Conservation (phyloP, 805 yeast species). For the Starmerella riodocensis region DNA sequence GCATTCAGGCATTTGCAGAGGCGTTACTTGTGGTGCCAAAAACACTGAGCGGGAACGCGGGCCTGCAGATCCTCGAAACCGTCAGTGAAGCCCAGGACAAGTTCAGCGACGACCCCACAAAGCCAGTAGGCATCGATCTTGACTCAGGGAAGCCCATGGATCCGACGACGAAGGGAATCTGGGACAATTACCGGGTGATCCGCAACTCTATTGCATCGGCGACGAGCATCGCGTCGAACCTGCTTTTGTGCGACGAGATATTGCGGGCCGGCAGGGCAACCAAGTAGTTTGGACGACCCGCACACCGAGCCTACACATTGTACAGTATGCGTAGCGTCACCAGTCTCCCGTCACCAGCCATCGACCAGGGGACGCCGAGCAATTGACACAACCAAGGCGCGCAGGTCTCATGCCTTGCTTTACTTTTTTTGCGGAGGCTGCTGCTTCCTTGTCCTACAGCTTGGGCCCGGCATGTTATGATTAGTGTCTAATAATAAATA, state of each 20-base stretch:
- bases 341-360: too few species aligned
- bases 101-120: constrained; percentile 36
- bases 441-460: too few species aligned
- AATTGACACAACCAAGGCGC: too few species aligned
- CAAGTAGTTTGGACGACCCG: too few species aligned
- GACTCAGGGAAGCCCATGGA: constrained; percentile 91
- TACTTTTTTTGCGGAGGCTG: too few species aligned
- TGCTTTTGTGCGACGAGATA: constrained; percentile 87
- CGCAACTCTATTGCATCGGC: constrained; percentile 89
- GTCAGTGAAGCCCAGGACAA: constrained; percentile 83
- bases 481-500: too few species aligned
- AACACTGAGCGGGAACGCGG: constrained; percentile 82
- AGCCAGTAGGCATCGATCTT: constrained; percentile 80
- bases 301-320: too few species aligned
- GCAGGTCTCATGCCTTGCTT: too few species aligned
- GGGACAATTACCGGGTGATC: constrained; percentile 91
- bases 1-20: constrained; percentile 87
- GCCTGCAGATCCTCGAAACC: constrained; percentile 83
- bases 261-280: constrained; percentile 94
- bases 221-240: constrained; percentile 83
- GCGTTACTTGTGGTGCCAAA: constrained; percentile 84
- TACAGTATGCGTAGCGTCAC: too few species aligned
- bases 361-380: too few species aligned
- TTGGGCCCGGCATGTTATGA: too few species aligned
- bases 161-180: constrained; percentile 84